These are phyloP conservation scores for Strobilomyces echinocephalus DNA, from an alignment of 768 basidiomycete genomes.

Conservation along the genomic window DNA sequence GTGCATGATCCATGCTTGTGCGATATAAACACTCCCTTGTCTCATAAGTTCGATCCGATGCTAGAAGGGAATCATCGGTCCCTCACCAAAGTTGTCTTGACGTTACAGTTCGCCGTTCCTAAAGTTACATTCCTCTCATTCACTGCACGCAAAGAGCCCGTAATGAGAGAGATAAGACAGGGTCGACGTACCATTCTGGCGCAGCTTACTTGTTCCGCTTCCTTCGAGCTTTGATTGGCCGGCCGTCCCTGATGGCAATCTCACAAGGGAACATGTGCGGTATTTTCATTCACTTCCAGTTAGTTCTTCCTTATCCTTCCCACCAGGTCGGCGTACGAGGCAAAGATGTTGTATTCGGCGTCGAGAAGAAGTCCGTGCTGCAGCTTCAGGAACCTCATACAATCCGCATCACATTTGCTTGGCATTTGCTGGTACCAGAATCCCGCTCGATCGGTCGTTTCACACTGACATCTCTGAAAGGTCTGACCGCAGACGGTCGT, in stretches of 20 bases:
- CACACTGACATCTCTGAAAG: slow-evolving; percentile 38
- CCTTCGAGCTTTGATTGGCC: no score
- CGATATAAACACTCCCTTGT: slow-evolving; percentile 1
- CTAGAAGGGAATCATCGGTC: neutral
- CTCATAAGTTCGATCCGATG: neutral
- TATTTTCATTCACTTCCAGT: slow-evolving; percentile 31
- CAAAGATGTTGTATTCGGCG: slow-evolving; percentile 90
- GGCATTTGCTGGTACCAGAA: slow-evolving; percentile 87
- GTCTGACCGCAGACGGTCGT: slow-evolving; percentile 94
- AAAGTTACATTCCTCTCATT: slow-evolving; percentile 1
- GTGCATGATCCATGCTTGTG: neutral
- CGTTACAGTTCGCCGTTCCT: neutral
- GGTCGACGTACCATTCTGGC: neutral
- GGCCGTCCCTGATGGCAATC: no score
- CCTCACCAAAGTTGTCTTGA: neutral
- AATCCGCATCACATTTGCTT: slow-evolving; percentile 92
- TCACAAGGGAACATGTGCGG: slow-evolving; percentile 96
- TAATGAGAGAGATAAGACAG: neutral
- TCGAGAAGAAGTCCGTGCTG: slow-evolving; percentile 97
- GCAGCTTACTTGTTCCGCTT: neutral
- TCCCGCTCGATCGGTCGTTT: slow-evolving; percentile 1
- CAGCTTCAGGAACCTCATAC: slow-evolving; percentile 98
- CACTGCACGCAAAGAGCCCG: neutral
- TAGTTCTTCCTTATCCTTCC: slow-evolving; percentile 3
- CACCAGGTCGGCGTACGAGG: slow-evolving; percentile 91